Percentiles rank a stretch among this genome's conserved stretches.
phyloP scores from a whole-genome alignment of 192 early-diverging fungal genomes.

The Oehlia diaphana region DNA sequence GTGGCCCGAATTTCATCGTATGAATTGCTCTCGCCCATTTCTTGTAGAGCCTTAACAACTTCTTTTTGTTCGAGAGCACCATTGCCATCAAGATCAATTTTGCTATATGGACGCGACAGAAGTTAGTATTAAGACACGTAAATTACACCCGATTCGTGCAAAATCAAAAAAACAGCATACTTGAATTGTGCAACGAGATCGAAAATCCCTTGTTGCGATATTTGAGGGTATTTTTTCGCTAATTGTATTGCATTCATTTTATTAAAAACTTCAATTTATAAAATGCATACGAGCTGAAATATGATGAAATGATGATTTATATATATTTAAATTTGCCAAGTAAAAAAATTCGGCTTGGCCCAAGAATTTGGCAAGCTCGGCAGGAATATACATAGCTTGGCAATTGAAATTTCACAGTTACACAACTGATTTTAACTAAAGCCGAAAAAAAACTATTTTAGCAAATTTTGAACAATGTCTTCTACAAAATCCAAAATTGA shows the following conservation, averaged over 20 bases:
- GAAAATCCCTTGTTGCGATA: slow-evolving; percentile 25
- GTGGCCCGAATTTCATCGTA: slow-evolving; percentile 77
- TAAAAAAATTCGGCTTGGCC: background rate
- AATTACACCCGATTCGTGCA: background rate
- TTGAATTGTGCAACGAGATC: slow-evolving; percentile 29
- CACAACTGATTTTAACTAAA: background rate
- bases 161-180: slow-evolving; percentile 9
- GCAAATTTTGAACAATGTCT: background rate
- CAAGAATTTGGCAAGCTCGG: background rate
- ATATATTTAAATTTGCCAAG: background rate
- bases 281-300: background rate
- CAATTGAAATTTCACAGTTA: background rate
- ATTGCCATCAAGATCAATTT: slow-evolving; percentile 66
- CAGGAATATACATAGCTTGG: background rate
- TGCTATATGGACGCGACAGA: slow-evolving; percentile 42
- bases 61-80: slow-evolving; percentile 70
- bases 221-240: slow-evolving; percentile 26
- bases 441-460: no score
- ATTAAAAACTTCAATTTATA: no score
- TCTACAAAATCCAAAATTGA: background rate
- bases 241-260: slow-evolving; percentile 30
- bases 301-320: background rate
- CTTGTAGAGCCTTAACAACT: slow-evolving; percentile 61
- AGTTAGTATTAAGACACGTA: background rate
- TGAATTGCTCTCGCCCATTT: slow-evolving; percentile 61